Conservation (phyloP, 2,329 filamentous ascomycete species). For the Sporothrix variecibatus region DNA sequence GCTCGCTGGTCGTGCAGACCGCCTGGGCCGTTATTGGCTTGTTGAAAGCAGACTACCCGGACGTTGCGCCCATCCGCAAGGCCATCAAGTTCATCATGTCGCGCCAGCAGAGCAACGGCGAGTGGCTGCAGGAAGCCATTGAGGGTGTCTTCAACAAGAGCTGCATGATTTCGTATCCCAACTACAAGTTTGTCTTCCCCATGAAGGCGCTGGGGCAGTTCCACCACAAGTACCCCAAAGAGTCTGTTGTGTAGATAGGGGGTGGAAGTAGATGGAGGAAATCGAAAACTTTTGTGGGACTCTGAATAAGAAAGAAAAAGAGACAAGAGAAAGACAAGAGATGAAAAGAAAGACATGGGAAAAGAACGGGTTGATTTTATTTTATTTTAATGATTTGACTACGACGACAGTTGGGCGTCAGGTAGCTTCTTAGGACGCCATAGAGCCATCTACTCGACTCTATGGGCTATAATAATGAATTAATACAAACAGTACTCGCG, state of each 20-base stretch:
- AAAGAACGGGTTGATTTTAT: neutral
- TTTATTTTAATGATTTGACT: neutral
- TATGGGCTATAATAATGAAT: neutral
- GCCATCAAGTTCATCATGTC: conserved; percentile 81
- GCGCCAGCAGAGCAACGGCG: conserved; percentile 82
- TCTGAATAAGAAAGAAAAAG: neutral
- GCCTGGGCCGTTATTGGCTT: conserved; percentile 84
- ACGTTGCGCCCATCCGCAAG: conserved; percentile 69
- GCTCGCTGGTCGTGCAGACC: conserved; percentile 90
- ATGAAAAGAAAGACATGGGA: neutral
- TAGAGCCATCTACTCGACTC: neutral
- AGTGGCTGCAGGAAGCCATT: conserved; percentile 94
- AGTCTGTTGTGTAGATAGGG: conserved; percentile 47
- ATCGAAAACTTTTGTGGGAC: neutral
- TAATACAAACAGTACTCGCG: neutral
- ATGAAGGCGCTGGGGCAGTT: conserved; percentile 94
- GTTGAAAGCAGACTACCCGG: conserved; percentile 79
- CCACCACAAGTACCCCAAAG: conserved; percentile 68
- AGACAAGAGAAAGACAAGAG: neutral
- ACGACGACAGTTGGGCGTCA: neutral
- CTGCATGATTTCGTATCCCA: conserved; percentile 98
- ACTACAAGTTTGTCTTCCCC: conserved; percentile 97
- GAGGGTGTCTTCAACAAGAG: conserved; percentile 99
- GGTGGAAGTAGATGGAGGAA: neutral
- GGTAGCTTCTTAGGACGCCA: neutral